phyloP scores from a whole-genome alignment of 176 grass and related monocot species.

The Oryza coarctata region DNA sequence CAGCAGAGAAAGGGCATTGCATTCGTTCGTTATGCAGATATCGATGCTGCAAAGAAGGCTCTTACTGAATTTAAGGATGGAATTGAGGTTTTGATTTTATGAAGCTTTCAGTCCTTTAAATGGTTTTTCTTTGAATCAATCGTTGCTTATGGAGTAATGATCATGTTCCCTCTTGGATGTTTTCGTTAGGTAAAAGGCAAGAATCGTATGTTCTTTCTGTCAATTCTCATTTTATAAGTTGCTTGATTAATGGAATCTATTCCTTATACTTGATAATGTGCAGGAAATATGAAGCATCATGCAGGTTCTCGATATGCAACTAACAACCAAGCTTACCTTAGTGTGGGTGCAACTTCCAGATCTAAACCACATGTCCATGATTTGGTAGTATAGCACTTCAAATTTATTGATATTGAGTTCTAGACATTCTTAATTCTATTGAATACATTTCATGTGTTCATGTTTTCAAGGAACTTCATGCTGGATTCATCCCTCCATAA shows the following conservation, averaged over 20 bases:
- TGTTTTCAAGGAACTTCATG: constrained; percentile 65
- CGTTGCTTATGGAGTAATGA: constrained; percentile 13
- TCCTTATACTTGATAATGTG: constrained; percentile 32
- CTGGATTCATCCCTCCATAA: constrained; percentile 55
- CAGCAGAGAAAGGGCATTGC: constrained; percentile 56
- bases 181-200: constrained; percentile 73
- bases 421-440: too few species aligned
- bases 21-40: constrained; percentile 61
- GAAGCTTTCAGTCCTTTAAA: constrained; percentile 18
- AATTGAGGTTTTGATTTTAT: constrained; percentile 56
- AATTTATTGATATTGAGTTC: too few species aligned
- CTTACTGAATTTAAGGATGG: constrained; percentile 72
- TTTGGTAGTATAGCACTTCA: constrained; percentile 36
- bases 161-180: constrained; percentile 28
- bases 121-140: constrained; percentile 18
- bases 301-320: constrained; percentile 37
- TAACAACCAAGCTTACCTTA: constrained; percentile 27
- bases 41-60: constrained; percentile 66
- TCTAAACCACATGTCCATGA: constrained; percentile 53
- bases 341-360: constrained; percentile 32
- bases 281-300: constrained; percentile 25
- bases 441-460: constrained; percentile 2
- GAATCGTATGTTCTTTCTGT: constrained; percentile 39
- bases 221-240: constrained; percentile 1
- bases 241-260: not conserved